These are phyloP conservation scores for Pholiota molesta DNA, from an alignment of 768 basidiomycete genomes.

Conservation along the genomic window DNA sequence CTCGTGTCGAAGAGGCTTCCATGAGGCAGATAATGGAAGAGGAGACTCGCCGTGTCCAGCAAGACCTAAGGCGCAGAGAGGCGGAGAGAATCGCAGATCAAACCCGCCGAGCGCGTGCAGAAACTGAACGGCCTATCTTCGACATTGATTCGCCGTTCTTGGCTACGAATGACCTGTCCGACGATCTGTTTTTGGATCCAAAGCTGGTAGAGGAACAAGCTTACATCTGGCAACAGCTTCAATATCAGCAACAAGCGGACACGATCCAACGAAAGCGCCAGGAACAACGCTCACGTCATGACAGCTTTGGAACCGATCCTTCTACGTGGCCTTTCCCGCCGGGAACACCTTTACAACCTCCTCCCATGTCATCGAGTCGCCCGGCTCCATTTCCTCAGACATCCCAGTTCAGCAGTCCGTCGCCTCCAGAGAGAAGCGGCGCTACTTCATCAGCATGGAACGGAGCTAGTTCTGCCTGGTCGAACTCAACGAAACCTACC, in stretches of 20 bases:
- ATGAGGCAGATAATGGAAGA: slow-evolving; percentile 4
- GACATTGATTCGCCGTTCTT: slow-evolving; percentile 27
- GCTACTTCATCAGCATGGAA: slow-evolving; percentile 28
- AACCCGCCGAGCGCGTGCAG: slow-evolving; percentile 24
- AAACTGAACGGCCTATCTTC: slow-evolving; percentile 26
- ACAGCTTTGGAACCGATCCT: slow-evolving; percentile 40
- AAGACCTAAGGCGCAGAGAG: slow-evolving; percentile 24
- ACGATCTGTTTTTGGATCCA: slow-evolving; percentile 15
- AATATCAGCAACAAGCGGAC: slow-evolving; percentile 46
- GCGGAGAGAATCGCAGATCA: slow-evolving; percentile 9
- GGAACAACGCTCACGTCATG: slow-evolving; percentile 51
- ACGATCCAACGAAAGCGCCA: slow-evolving; percentile 39
- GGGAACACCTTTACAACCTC: background rate
- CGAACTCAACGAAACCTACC: slow-evolving; percentile 28
- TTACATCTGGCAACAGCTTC: slow-evolving; percentile 36
- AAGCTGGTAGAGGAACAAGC: slow-evolving; percentile 31
- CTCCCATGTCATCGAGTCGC: background rate
- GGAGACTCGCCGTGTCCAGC: background rate
- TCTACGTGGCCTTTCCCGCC: slow-evolving; percentile 21
- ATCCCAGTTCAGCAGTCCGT: slow-evolving; percentile 24
- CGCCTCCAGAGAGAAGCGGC: slow-evolving; percentile 24
- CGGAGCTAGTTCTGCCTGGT: slow-evolving; percentile 33
- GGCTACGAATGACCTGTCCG: slow-evolving; percentile 27
- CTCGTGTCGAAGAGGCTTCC: background rate
- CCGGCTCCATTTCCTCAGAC: slow-evolving; percentile 18